Base-by-base conservation (phyloP, 164 flowering plant genomes). In the Cinnamomum micranthum region DNA sequence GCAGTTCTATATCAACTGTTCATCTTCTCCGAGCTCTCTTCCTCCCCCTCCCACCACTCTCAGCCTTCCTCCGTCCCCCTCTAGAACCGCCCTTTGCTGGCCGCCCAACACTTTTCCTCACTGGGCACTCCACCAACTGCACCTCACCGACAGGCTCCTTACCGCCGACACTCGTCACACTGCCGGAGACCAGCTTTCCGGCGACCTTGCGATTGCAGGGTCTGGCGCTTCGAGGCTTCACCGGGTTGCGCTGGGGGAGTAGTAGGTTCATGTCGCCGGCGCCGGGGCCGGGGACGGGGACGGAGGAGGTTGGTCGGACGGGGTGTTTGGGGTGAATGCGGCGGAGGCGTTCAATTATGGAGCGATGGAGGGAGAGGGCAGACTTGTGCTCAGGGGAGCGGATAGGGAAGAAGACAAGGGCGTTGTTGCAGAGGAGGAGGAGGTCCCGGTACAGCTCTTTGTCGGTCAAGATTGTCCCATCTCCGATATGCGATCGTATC, bases 391-490 rank as follows among this genome's bases (percentile, higher is more conserved):
- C 95, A 0, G 87, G 82, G 2, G 97, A 86, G 74, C 72, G 82
- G 74, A 83, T 90, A 22, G 95, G 87, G 80, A 90, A 92, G 77
- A 91, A 92, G 41, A 86, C 84, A 41, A 88, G 51, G 2, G 92
- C 93, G 72, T 94, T 94, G 90, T 87, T 90, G 22, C 86, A 82
- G 0, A 94, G 84, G 77, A 94, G 83, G 71, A 94, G 86, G 62
- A 94, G 71, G 78, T 94, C 98, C 20, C 95, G 78, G 71, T 83
- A 86, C 58, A 94, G 87, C 68, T 92, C 92, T 78, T 64, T 79
- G 2, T 62, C 23, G 24, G 95, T 79, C 28, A 74, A 79, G 65
- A 91, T 82, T 71, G 82, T 69, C 28, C 65, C 65, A 17, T 75
- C 80, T 2, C 71, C 68, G 19, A 92, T 82, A 77, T 86, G 82